Evolutionary conservation across 192 early-diverging fungal genomes (phyloP), one percentile per base, ranked within the genome.

Genomic region (Irineochytrium annulatum): DNA sequence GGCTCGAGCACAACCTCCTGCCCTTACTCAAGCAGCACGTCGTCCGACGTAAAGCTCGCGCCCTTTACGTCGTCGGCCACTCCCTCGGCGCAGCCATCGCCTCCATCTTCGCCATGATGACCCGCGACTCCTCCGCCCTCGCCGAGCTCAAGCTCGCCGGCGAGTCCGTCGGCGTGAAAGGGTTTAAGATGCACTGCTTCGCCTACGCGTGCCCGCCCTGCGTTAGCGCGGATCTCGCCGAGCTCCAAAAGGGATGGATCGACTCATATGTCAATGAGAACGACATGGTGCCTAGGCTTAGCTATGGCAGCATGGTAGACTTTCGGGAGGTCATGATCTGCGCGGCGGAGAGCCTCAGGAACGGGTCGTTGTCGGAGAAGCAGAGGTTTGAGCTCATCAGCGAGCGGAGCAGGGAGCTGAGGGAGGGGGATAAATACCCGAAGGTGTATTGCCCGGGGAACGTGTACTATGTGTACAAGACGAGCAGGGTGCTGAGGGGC

Each of bases 231-330:
- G 65, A 69, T 22, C 45, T 74, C 6, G 52, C 59, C 28, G 33
- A 65, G 16, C 54, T 59, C 22, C 69, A 57, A 45, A 63, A 63
- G 35, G 62, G 62, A 34, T 69, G 55, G 27, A 67, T 73, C 28
- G 59, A 63, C n/a, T 65, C 45, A 0, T 74, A 69, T 29, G 48
- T 74, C 5, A 74, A 74, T 49, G 72, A 74, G 37, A 66, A 74
- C 56, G 72, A 74, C 39, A 34, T 63, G n/a, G 67, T 74, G 1
- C 67, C 72, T 14, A 31, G 67, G 35, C 19, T 57, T 3, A 66
- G 62, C 26, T 74, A 52, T 45, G 72, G 72, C 14, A 58, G 67
- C 0, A 39, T 74, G 0, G 37, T 55, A 16, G 72, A 74, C 44
- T 62, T 74, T 31, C 45, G 62, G 34, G 67, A 65, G 13, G 28